Percentiles rank a stretch among this genome's conserved stretches.
These are phyloP conservation scores for Aegilops sharonensis DNA, from an alignment of 176 grass and related monocot species.

Conservation along the genomic window DNA sequence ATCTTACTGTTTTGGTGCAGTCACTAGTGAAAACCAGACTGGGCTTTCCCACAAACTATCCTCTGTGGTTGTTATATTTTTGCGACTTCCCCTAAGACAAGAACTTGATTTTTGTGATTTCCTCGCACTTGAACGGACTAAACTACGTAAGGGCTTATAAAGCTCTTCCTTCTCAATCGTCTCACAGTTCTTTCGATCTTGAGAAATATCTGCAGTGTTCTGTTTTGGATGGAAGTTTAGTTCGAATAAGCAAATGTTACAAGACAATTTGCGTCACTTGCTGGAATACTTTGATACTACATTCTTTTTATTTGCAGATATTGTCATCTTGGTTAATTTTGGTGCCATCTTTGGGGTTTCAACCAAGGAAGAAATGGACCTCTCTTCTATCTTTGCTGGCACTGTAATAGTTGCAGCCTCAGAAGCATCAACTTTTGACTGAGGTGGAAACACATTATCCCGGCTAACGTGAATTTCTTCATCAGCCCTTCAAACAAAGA, in stretches of 20 bases:
- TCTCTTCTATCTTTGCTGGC: slow-evolving; percentile 78
- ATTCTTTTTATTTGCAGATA: slow-evolving; percentile 51
- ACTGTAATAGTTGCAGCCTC: slow-evolving; percentile 40
- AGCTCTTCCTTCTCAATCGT: slow-evolving; percentile 56
- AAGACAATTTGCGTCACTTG: slow-evolving; percentile 16
- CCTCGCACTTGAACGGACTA: slow-evolving; percentile 40
- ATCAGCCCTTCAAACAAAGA: slow-evolving; percentile 47
- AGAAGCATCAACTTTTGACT: slow-evolving; percentile 42
- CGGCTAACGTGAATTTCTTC: slow-evolving; percentile 57
- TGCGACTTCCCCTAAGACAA: too few species aligned
- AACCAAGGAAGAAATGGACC: slow-evolving; percentile 91
- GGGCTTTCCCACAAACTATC: slow-evolving; percentile 30
- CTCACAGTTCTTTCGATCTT: neutral
- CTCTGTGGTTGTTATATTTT: slow-evolving; percentile 30
- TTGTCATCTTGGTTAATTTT: slow-evolving; percentile 39
- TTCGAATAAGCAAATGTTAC: slow-evolving; percentile 24
- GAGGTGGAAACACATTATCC: slow-evolving; percentile 72
- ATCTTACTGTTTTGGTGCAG: slow-evolving; percentile 66
- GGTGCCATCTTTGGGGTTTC: slow-evolving; percentile 49
- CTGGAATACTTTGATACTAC: slow-evolving; percentile 31
- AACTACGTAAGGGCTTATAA: slow-evolving; percentile 54
- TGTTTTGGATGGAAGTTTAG: slow-evolving; percentile 42
- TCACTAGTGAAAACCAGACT: slow-evolving; percentile 81
- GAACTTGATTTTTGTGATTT: slow-evolving; percentile 32
- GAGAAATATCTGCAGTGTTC: slow-evolving; percentile 45